Evolutionary conservation across 2,329 filamentous ascomycete genomes (phyloP).

Genomic region (Cercospora zeae-maydis): DNA sequence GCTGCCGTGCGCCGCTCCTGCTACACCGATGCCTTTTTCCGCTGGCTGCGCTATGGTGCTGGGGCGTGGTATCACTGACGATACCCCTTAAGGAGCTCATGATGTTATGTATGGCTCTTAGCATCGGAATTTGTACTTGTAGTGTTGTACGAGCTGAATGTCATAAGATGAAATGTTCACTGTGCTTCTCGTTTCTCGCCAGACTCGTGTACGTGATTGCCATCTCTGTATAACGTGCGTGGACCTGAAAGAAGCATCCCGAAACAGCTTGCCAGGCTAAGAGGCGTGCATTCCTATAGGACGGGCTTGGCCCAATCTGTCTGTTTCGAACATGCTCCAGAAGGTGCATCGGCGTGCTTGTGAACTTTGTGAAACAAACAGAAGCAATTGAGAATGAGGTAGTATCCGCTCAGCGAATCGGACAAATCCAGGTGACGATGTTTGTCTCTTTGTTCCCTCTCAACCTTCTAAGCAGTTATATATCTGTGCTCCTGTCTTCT

Average conservation of each 20-base stretch:
- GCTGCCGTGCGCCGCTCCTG: background rate
- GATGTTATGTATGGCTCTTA: conserved; percentile 16
- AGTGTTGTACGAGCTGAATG: conserved; percentile 16
- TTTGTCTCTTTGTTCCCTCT: too few relatives aligned
- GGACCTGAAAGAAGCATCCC: background rate
- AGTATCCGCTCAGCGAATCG: too few relatives aligned
- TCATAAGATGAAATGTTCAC: conserved; percentile 12
- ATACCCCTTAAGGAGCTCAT: conserved; percentile 27
- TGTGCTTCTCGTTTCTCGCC: background rate
- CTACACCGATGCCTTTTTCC: background rate
- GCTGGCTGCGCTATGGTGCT: background rate
- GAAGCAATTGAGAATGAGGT: too few relatives aligned
- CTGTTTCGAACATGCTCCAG: too few relatives aligned
- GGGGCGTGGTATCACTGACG: conserved; percentile 22
- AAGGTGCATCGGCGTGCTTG: too few relatives aligned
- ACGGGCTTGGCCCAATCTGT: too few relatives aligned
- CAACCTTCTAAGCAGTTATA: too few relatives aligned
- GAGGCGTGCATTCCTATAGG: too few relatives aligned
- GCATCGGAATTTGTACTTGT: conserved; percentile 16
- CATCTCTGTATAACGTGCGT: background rate
- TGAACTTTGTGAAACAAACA: too few relatives aligned
- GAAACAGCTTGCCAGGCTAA: background rate
- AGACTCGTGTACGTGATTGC: background rate
- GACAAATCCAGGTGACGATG: too few relatives aligned
- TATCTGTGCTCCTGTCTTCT: too few relatives aligned